Percentiles rank a stretch among this genome's conserved stretches.
phyloP scores from a whole-genome alignment of 768 basidiomycete species.

The Amanita subjunquillea region DNA sequence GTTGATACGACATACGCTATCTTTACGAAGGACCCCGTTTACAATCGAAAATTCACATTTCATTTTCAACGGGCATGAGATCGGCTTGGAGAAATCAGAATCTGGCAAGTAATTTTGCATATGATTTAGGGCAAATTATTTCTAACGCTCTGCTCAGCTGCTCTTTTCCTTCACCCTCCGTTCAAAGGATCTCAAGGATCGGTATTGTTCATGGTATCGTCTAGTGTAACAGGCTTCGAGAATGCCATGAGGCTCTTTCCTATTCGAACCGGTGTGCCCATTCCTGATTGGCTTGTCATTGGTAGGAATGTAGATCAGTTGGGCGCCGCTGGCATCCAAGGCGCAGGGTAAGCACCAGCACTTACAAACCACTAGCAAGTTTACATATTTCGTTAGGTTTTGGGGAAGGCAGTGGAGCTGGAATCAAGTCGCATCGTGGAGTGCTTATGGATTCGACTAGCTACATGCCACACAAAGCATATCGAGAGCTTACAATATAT shows the following conservation, averaged over 20 bases:
- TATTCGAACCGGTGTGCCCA: slow-evolving; percentile 67
- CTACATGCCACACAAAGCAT: slow-evolving; percentile 3
- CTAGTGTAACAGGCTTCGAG: slow-evolving; percentile 52
- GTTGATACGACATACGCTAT: slow-evolving; percentile 23
- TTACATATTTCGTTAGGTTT: slow-evolving; percentile 7
- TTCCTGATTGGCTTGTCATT: slow-evolving; percentile 72
- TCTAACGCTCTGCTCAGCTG: slow-evolving; percentile 19
- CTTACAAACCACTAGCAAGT: not conserved
- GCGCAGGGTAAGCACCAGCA: slow-evolving; percentile 53
- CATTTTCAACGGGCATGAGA: slow-evolving; percentile 12
- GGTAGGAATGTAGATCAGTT: slow-evolving; percentile 38
- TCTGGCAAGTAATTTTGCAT: slow-evolving; percentile 16
- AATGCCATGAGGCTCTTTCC: slow-evolving; percentile 67
- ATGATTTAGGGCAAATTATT: slow-evolving; percentile 5
- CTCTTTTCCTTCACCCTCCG: slow-evolving; percentile 64
- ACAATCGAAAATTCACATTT: slow-evolving; percentile 13
- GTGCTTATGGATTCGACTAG: slow-evolving; percentile 1
- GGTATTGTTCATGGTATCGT: slow-evolving; percentile 51
- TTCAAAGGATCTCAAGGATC: slow-evolving; percentile 22
- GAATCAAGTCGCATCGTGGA: slow-evolving; percentile 10
- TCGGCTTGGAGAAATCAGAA: slow-evolving; percentile 14
- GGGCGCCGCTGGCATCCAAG: slow-evolving; percentile 67
- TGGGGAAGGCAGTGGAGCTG: slow-evolving; percentile 22
- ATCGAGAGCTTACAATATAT: slow-evolving; percentile 5
- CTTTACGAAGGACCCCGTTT: slow-evolving; percentile 18